Base-by-base conservation (phyloP, 768 basidiomycete genomes). In the Amylocystis lapponica region DNA sequence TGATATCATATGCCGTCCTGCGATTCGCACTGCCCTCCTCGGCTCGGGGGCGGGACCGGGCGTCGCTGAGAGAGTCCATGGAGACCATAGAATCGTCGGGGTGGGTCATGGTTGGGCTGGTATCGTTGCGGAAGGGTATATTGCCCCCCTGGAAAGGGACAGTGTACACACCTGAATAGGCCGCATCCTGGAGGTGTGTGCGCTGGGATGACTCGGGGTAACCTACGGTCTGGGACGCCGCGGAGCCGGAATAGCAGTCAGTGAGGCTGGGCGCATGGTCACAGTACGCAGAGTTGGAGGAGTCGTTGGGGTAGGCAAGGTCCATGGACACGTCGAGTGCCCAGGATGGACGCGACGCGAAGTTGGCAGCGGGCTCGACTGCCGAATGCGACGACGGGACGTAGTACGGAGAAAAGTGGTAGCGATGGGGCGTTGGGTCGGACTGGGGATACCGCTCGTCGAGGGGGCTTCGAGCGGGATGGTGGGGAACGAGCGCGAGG, bases 201-300 rank as follows among this genome's bases (percentile, higher is more conserved):
- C 60, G 51, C 57, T 62, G 60, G 4, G 60, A 62, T 17, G 58
- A 60, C 51, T 62, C 60, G 14, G 60, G 60, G 46, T 60, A 62
- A 12, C 53, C 57, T 16, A 58, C 55, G 35, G 45, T 22, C 40
- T 54, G 51, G 19, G 36, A 36, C 13, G 49, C 20, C 41, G 46
- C 17, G 20, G 51, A 26, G 30, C 48, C 52, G 11, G 50, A 39
- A 46, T 52, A 55, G 34, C 46, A 50, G 31, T 37, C 46, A 4
- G 48, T 40, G 39, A 51, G 49, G 30, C 46, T 29, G 38, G 49
- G 50, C 11, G 54, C 40, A 36, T 51, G 51, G 21, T 55, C 57
- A 17, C 49, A 51, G 49, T 49, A 56, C 2, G 51, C 46, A 9
- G 53, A 42, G 42, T 43, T 43, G 27, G 48, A 48, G 43, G 52